Base-by-base conservation (phyloP, 2,329 filamentous ascomycete species). In the Cercospora citrullina region DNA sequence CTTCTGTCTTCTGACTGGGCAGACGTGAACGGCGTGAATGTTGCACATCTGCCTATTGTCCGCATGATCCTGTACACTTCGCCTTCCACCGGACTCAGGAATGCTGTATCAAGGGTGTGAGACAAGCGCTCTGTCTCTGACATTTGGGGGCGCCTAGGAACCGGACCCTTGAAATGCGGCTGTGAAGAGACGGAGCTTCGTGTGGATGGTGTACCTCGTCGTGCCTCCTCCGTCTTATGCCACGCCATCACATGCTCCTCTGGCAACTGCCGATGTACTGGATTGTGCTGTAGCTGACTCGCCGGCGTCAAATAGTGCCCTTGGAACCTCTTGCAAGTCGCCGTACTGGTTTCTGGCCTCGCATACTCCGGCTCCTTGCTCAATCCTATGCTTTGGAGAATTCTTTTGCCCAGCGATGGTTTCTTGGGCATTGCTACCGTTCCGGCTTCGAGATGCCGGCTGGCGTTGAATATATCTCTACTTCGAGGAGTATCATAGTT, bases 1-100 rank as follows among this genome's bases (percentile, higher is more conserved):
- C 39, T 60, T n/a, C 53, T 16, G 30, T 60, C 42, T 23, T 60
- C 31, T n/a, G 59, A 58, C n/a, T 6, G 5, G 7, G 63, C 30
- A 36, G 67, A 36, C 9, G 60, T 55, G 31, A 60, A 57, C 9
- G 59, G 58, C 31, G 58, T 65, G 21, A 65, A 68, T 30, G 42
- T 63, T 28, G 67, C 67, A n/a, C 60, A 59, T 18, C 63, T 39
- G 14, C 67, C 63, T 3, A 61, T 57, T 1, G 23, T 42, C 6
- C 57, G 51, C 28, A 68, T 61, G 53, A 63, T 65, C n/a, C 31
- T n/a, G 45, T 66, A 63, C 28, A 66, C 23, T 60, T 65, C 59
- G 12, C 21, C 30, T 28, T 68, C 63, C 6, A 63, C 16, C 5
- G 63, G 63, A 3, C 48, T 60, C 9, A 68, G 60, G 18, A 65